Conservation (phyloP, 2,329 filamentous ascomycete genomes). For the Pestalotiopsis sp. region DNA sequence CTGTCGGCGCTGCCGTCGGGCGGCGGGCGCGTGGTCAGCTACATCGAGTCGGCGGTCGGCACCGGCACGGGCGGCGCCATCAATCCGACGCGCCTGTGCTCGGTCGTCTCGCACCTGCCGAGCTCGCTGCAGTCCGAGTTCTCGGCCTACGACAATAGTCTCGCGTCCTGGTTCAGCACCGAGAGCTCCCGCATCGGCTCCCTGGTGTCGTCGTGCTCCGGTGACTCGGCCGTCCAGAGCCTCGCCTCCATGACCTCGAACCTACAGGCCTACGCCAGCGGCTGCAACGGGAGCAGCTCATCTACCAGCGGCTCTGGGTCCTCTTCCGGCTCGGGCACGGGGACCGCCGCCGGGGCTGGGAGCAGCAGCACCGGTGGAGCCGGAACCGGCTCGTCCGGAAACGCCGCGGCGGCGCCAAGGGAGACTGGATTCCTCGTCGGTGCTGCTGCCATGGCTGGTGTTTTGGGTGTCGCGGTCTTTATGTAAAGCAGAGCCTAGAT, state of each 20-base stretch:
- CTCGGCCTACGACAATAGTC: neutral
- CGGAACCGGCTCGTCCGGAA: neutral
- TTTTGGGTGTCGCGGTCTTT: neutral
- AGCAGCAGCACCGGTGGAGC: neutral
- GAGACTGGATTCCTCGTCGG: neutral
- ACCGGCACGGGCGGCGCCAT: neutral
- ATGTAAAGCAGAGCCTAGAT: neutral
- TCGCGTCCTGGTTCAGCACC: neutral
- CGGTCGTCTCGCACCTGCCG: neutral
- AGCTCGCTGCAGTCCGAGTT: neutral
- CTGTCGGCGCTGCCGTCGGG: neutral
- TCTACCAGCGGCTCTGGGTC: neutral
- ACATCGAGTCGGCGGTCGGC: neutral
- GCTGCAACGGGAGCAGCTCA: neutral
- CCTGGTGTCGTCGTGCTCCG: neutral
- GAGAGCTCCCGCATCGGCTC: slow-evolving; percentile 6
- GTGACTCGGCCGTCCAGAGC: neutral
- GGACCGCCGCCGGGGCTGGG: neutral
- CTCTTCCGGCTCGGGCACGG: neutral
- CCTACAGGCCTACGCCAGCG: neutral
- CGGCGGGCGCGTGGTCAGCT: neutral
- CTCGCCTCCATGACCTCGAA: neutral
- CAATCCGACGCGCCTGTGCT: neutral
- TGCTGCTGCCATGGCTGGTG: neutral
- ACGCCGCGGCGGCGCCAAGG: neutral